Percentiles rank a stretch among this genome's conserved stretches.
Evolutionary conservation across 208 protist species (phyloP).

Genomic region (Herpetomonas samuelpessoai): DNA sequence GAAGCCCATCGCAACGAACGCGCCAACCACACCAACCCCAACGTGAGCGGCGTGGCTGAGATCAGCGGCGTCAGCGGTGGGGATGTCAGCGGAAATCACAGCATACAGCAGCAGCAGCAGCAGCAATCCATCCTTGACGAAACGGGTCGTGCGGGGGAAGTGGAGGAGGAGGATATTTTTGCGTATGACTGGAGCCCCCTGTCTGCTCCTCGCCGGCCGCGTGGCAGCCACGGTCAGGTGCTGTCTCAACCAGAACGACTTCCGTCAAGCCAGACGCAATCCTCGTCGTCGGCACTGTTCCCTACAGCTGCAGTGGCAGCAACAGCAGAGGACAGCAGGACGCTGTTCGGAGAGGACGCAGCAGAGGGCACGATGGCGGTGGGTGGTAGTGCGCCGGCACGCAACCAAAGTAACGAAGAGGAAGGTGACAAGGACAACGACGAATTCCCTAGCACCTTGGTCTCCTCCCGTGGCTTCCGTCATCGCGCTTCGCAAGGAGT

Average conservation of each 20-base stretch:
- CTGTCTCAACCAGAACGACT: neutral
- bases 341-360: no score
- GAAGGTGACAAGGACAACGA: neutral
- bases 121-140: no score
- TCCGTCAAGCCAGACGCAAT: no score
- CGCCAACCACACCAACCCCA: neutral
- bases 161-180: neutral
- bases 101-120: neutral
- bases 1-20: slow-evolving; percentile 20
- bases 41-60: no score
- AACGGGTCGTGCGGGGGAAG: neutral
- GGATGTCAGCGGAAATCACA: neutral
- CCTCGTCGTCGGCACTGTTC: no score
- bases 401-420: no score
- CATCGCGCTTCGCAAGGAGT: no score
- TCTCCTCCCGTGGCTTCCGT: neutral
- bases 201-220: neutral
- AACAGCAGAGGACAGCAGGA: no score
- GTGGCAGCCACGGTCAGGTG: neutral
- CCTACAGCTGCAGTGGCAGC: no score
- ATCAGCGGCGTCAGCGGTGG: no score
- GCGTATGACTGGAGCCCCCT: neutral
- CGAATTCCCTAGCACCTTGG: neutral
- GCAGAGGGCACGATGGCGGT: no score
- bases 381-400: no score